phyloP scores from a whole-genome alignment of 345 rosid genomes.

The Eucalyptus polyanthemos region DNA sequence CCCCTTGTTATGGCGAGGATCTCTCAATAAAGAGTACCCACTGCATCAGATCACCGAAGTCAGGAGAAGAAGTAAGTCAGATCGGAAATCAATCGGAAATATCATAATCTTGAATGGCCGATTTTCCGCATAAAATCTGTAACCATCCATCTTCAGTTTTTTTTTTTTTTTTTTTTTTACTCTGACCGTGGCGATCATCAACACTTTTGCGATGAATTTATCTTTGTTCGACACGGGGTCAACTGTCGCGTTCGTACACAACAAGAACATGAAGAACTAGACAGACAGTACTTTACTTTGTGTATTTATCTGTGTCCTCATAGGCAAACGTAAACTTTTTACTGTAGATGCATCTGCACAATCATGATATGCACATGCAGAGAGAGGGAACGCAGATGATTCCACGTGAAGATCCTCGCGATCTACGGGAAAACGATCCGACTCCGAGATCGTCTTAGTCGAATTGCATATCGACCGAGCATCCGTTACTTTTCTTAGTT shows the following conservation, averaged over 20 bases:
- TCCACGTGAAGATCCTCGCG: not conserved
- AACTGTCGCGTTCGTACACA: not conserved
- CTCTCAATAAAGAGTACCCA: slow-evolving; percentile 71
- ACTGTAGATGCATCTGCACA: not conserved
- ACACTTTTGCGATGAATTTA: not conserved
- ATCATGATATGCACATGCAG: not conserved
- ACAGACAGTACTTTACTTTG: not conserved
- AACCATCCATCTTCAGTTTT: not conserved
- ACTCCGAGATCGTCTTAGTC: not conserved
- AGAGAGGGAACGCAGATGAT: not conserved
- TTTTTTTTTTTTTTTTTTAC: not conserved
- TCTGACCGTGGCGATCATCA: not conserved
- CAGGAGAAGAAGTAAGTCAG: not conserved
- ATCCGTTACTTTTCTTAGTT: not conserved
- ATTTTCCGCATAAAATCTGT: not conserved
- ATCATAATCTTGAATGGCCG: too few species aligned
- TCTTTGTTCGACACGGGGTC: not conserved
- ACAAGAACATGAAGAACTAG: not conserved
- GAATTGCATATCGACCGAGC: not conserved
- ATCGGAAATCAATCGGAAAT: not conserved
- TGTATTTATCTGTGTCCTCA: not conserved
- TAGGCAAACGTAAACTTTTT: not conserved
- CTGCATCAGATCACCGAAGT: slow-evolving; percentile 11
- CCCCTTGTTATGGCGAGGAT: slow-evolving; percentile 92
- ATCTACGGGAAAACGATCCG: not conserved